Evolutionary conservation across 176 grass and related monocot genomes (phyloP).

Genomic region (Oryza coarctata): DNA sequence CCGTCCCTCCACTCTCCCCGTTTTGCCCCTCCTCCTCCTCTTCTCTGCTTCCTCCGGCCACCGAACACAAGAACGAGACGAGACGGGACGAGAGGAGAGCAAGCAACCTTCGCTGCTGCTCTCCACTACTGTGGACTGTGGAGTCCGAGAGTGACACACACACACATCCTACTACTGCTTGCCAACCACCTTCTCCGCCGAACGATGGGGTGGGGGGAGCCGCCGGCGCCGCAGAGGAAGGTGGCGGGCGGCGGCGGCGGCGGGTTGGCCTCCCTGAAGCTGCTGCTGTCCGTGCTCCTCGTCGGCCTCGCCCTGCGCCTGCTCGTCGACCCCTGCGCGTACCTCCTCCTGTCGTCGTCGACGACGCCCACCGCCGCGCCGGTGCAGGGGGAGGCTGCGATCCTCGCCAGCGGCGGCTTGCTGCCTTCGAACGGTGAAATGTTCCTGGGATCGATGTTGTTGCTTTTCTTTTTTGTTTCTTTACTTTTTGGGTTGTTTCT

Average conservation of each 20-base stretch:
- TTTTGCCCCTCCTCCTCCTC: background rate
- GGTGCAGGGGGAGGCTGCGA: conserved; percentile 22
- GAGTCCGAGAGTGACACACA: too few species aligned
- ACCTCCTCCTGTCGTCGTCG: background rate
- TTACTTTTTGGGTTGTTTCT: background rate
- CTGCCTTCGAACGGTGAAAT: conserved; percentile 31
- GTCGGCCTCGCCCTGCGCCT: conserved; percentile 53
- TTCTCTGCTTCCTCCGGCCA: background rate
- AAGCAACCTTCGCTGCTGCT: too few species aligned
- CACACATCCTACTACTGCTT: too few species aligned
- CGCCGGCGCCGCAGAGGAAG: conserved; percentile 27
- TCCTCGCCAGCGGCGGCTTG: background rate
- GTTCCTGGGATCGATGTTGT: background rate
- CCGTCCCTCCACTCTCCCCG: background rate
- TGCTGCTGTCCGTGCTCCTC: conserved; percentile 44
- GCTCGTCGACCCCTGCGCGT: conserved; percentile 36
- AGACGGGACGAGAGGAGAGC: too few species aligned
- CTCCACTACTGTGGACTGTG: too few species aligned
- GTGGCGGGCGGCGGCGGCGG: background rate
- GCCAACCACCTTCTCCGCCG: too few species aligned
- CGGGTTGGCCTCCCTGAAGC: conserved; percentile 42
- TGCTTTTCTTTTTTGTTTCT: background rate
- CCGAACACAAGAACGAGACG: background rate
- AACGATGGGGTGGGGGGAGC: conserved; percentile 21
- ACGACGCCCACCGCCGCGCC: background rate